These are phyloP conservation scores for Sporothrix protearum DNA, from an alignment of 2,329 filamentous ascomycete genomes.

Conservation along the genomic window DNA sequence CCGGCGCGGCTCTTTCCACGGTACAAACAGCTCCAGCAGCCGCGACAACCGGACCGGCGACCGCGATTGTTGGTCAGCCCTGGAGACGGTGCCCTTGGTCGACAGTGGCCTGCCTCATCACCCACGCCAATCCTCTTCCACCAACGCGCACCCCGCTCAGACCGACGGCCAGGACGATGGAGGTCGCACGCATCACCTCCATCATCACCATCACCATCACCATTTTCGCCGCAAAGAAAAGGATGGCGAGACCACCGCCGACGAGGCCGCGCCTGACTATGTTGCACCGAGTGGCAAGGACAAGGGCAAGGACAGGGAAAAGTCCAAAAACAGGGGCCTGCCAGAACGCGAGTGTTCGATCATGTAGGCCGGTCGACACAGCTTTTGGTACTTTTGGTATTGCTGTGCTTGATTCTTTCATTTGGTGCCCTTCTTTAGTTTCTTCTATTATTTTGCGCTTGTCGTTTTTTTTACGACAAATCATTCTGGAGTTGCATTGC, in stretches of 20 bases:
- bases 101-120: neutral
- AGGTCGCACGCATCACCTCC: slow-evolving; percentile 25
- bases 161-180: slow-evolving; percentile 17
- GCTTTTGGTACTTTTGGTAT: neutral
- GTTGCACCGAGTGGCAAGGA: neutral
- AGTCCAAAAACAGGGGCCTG: slow-evolving; percentile 29
- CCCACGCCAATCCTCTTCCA: neutral
- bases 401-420: neutral
- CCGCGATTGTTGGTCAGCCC: neutral
- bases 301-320: slow-evolving; percentile 31
- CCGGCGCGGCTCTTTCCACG: neutral
- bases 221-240: slow-evolving; percentile 25
- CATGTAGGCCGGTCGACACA: slow-evolving; percentile 30
- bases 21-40: slow-evolving; percentile 2
- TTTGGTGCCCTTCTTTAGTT: neutral
- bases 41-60: neutral
- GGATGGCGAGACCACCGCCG: slow-evolving; percentile 18
- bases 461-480: neutral
- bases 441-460: neutral
- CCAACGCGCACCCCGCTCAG: neutral
- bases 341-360: slow-evolving; percentile 36
- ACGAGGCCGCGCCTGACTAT: neutral
- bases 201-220: slow-evolving; percentile 27
- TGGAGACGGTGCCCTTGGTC: neutral
- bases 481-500: neutral